These are phyloP conservation scores for Aspergillus haitiensis DNA, from an alignment of 495 filamentous ascomycete genomes.

Conservation along the genomic window DNA sequence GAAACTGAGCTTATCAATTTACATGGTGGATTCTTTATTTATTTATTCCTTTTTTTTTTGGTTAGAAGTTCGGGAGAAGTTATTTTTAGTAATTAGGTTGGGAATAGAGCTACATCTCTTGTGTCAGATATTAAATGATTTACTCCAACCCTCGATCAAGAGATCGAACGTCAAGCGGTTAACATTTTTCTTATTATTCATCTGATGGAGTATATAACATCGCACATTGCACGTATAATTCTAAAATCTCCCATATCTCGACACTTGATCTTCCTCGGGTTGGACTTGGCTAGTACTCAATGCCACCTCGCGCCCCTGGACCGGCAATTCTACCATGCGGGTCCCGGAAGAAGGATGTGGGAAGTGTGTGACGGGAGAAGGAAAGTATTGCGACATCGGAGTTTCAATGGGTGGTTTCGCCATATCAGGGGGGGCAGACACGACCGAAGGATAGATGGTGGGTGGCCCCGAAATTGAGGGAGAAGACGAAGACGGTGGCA, in stretches of 20 bases:
- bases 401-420: slow-evolving; percentile 5
- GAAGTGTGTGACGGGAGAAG: not conserved
- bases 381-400: not conserved
- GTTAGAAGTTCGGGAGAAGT: no score
- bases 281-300: slow-evolving; percentile 10
- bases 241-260: not conserved
- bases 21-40: no score
- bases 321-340: slow-evolving; percentile 8
- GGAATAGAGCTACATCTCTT: no score
- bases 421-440: not conserved
- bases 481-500: not conserved
- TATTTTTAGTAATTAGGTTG: no score
- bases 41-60: no score
- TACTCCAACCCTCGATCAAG: no score
- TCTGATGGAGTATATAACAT: not conserved
- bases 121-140: no score
- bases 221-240: not conserved
- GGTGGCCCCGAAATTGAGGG: not conserved
- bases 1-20: no score
- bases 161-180: no score
- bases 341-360: slow-evolving; percentile 1
- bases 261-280: not conserved
- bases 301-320: not conserved
- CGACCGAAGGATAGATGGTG: not conserved
- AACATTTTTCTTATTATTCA: not conserved